These are phyloP conservation scores for Phytophthora podocarpi DNA, from an alignment of 352 stramenopile species.

Conservation along the genomic window DNA sequence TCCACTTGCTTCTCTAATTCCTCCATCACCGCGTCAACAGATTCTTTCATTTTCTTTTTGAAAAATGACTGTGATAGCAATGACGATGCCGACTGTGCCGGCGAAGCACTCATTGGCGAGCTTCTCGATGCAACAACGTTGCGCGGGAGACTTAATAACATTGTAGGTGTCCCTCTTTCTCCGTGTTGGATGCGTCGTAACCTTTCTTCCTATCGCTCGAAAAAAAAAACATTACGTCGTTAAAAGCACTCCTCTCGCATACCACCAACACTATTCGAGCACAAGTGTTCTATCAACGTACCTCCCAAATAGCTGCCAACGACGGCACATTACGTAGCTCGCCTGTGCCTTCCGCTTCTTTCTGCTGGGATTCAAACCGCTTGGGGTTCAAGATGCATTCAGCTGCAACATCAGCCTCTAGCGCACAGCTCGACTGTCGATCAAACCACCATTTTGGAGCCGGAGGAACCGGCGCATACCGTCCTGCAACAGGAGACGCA, in stretches of 20 bases:
- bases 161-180: conserved; percentile 48
- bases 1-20: conserved; percentile 39
- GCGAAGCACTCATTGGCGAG: conserved; percentile 25
- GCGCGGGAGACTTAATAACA: conserved; percentile 64
- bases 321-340: conserved; percentile 77
- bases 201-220: conserved; percentile 64
- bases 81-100: conserved; percentile 48
- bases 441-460: conserved; percentile 57
- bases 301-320: conserved; percentile 83
- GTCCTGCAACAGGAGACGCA: conserved; percentile 22
- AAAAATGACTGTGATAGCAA: conserved; percentile 87
- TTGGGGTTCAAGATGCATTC: conserved; percentile 73
- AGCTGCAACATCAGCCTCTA: conserved; percentile 77
- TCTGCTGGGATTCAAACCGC: conserved; percentile 50
- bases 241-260: neutral
- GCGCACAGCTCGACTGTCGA: conserved; percentile 67
- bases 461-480: conserved; percentile 39
- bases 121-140: conserved; percentile 22
- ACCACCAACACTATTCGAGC: too few species aligned
- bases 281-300: conserved; percentile 17
- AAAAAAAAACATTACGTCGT: conserved; percentile 4
- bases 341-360: conserved; percentile 38
- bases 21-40: conserved; percentile 58
- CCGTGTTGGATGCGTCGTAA: conserved; percentile 55
- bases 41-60: conserved; percentile 75